phyloP scores from a whole-genome alignment of 306 rosid genomes.

The Psophocarpus tetragonolobus region DNA sequence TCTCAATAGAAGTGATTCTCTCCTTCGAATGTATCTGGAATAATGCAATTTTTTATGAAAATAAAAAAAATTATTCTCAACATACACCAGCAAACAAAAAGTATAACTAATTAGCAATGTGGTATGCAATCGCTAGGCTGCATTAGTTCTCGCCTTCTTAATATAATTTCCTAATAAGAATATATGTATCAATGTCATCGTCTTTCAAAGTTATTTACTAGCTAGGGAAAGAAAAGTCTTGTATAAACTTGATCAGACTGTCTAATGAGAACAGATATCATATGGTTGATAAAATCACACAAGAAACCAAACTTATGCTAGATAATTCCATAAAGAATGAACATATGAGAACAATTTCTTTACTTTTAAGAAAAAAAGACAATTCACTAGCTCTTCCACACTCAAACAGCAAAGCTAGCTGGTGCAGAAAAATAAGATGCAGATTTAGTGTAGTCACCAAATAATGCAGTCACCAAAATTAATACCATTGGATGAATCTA shows the following conservation, averaged over 20 bases:
- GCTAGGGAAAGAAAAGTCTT: background rate
- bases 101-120: background rate
- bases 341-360: background rate
- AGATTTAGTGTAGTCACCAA: no score
- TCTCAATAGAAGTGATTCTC: background rate
- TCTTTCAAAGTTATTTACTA: background rate
- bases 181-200: constrained; percentile 27
- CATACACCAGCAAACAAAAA: background rate
- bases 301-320: background rate
- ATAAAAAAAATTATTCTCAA: background rate
- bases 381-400: constrained; percentile 11
- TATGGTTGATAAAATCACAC: background rate
- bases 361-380: background rate
- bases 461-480: no score
- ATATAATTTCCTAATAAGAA: background rate
- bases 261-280: background rate
- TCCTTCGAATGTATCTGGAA: background rate
- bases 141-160: background rate
- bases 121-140: background rate
- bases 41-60: background rate
- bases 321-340: background rate
- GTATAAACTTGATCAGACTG: background rate
- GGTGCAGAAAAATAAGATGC: constrained; percentile 24
- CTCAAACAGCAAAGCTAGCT: constrained; percentile 33
- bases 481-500: no score